Conservation (phyloP, 768 basidiomycete species). For the Termitomyces sp. region DNA sequence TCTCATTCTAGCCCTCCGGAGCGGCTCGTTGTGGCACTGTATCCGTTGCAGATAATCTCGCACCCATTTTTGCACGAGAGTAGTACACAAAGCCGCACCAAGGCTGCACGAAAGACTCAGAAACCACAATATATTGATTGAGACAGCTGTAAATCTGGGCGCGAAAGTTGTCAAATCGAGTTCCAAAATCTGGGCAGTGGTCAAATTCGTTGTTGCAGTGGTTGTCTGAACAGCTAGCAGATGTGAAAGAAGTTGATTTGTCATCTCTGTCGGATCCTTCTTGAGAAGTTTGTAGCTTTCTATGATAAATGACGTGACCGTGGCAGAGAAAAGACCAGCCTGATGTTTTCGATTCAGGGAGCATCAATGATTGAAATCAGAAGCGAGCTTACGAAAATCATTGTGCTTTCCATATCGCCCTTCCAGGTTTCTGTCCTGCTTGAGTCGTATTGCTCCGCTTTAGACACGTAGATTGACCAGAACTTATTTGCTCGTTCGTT, state of each 20-base stretch:
- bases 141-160: conserved; percentile 12
- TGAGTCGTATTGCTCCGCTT: neutral
- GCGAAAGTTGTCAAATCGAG: conserved; percentile 2
- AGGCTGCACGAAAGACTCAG: conserved; percentile 22
- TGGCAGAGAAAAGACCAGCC: conserved; percentile 38
- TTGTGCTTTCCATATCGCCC: conserved; percentile 14
- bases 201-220: neutral
- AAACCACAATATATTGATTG: conserved; percentile 25
- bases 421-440: conserved; percentile 8
- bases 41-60: conserved; percentile 3
- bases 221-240: conserved; percentile 7
- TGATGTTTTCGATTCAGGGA: conserved; percentile 6
- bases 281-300: conserved; percentile 27
- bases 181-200: neutral
- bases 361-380: neutral
- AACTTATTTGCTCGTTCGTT: conserved; percentile 2
- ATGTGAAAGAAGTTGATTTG: conserved; percentile 21
- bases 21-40: neutral
- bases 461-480: conserved; percentile 3
- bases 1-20: conserved; percentile 1
- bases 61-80: conserved; percentile 11
- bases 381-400: conserved; percentile 22
- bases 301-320: conserved; percentile 31
- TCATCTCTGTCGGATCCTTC: conserved; percentile 18
- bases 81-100: conserved; percentile 20